Conservation (phyloP, 768 basidiomycete species). For the Rhodotorula taiwanensis region DNA sequence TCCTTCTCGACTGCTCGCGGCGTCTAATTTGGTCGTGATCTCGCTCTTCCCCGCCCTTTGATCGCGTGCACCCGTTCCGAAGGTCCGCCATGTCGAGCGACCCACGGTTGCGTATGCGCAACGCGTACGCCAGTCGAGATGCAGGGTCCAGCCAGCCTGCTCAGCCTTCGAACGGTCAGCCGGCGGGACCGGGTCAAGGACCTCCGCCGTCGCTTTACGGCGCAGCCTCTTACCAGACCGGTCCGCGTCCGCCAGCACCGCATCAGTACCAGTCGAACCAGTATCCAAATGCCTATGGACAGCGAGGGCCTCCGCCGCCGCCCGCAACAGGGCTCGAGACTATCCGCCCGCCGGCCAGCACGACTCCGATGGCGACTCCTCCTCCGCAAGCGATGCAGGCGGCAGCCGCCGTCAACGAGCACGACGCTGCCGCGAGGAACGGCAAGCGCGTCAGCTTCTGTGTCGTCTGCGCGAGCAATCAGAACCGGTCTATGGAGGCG, state of each 20-base stretch:
- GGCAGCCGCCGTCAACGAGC: not conserved
- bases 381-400: conserved; percentile 5
- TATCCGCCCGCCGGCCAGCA: not conserved
- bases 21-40: conserved; percentile 23
- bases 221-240: too few species aligned
- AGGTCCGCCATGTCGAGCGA: conserved; percentile 24
- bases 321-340: not conserved
- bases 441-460: conserved; percentile 61
- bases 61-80: too few species aligned
- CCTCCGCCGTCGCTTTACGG: not conserved
- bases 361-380: conserved; percentile 14
- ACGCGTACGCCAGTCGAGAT: conserved; percentile 11
- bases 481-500: conserved; percentile 67
- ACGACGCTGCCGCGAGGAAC: not conserved
- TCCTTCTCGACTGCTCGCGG: too few species aligned
- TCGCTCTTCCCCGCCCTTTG: too few species aligned
- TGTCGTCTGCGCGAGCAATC: conserved; percentile 96
- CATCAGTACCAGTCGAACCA: too few species aligned
- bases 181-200: too few species aligned
- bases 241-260: too few species aligned
- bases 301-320: not conserved
- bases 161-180: not conserved
- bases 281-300: not conserved
- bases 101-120: conserved; percentile 14
- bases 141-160: not conserved